phyloP scores from a whole-genome alignment of 305 asterid species.

The Fraxinus velutina region DNA sequence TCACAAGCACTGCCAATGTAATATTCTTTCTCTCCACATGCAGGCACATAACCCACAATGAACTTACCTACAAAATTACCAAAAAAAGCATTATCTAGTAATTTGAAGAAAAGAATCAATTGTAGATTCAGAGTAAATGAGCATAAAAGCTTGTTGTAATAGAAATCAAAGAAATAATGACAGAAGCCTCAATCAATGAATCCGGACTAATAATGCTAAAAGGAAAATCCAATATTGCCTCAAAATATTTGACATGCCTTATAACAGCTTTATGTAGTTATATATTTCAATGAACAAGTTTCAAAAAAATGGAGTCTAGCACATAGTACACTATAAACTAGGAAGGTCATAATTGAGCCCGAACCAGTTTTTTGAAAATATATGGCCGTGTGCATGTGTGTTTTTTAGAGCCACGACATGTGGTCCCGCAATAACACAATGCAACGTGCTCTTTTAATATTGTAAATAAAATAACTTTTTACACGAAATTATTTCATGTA shows the following conservation, averaged over 20 bases:
- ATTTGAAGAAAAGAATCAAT: constrained; percentile 3
- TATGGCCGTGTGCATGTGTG: neutral
- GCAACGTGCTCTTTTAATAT: neutral
- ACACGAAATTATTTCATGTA: neutral
- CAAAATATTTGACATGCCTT: neutral
- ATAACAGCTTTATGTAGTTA: constrained; percentile 1
- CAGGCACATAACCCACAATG: constrained; percentile 70
- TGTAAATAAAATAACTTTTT: neutral
- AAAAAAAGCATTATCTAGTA: neutral
- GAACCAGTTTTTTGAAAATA: neutral
- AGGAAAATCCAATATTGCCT: neutral
- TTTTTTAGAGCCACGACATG: neutral
- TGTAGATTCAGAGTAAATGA: neutral
- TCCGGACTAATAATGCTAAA: neutral
- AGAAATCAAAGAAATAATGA: constrained; percentile 5
- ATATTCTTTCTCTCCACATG: constrained; percentile 86
- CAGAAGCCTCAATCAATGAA: constrained; percentile 9
- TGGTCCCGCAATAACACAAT: neutral
- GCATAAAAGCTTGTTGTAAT: neutral
- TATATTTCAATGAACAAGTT: neutral
- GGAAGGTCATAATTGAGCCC: neutral
- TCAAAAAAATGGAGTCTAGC: neutral
- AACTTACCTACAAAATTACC: constrained; percentile 62
- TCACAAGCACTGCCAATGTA: constrained; percentile 87
- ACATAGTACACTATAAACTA: neutral